A percentile compares a stretch with the other conserved stretches of the same genome.
phyloP scores from a whole-genome alignment of 192 early-diverging fungal genomes.

The Podila horticola region DNA sequence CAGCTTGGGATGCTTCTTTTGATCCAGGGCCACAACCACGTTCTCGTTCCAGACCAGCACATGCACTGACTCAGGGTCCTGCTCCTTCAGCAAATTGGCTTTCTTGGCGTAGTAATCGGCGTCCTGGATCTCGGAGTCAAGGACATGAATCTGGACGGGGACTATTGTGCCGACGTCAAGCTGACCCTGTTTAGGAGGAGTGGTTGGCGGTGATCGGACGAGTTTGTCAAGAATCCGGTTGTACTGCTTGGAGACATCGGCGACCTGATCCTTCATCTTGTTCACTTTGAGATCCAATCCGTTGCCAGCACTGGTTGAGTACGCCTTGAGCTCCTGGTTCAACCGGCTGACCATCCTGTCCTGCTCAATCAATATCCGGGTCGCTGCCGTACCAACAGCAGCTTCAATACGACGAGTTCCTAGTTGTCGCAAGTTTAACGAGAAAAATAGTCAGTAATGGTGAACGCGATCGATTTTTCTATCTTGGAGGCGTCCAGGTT shows the following conservation, averaged over 20 bases:
- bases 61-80: conserved; percentile 44
- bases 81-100: conserved; percentile 56
- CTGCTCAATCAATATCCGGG: conserved; percentile 56
- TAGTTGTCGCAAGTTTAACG: neutral
- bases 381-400: conserved; percentile 56
- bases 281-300: conserved; percentile 56
- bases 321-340: conserved; percentile 49
- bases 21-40: conserved; percentile 54
- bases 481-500: neutral
- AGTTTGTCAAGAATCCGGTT: conserved; percentile 55
- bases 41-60: conserved; percentile 55
- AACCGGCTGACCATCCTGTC: conserved; percentile 54
- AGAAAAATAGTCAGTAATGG: neutral
- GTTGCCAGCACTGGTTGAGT: conserved; percentile 30
- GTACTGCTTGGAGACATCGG: conserved; percentile 53
- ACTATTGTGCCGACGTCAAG: conserved; percentile 9
- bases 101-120: conserved; percentile 53
- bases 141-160: conserved; percentile 38
- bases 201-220: conserved; percentile 23
- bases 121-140: conserved; percentile 52
- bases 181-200: conserved; percentile 12
- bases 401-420: conserved; percentile 71
- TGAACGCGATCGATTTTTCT: neutral
- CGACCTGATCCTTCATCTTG: conserved; percentile 52
- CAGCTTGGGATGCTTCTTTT: conserved; percentile 18